phyloP scores from a whole-genome alignment of 371 early-diverging fungal genomes.

The Zychaea mexicana region DNA sequence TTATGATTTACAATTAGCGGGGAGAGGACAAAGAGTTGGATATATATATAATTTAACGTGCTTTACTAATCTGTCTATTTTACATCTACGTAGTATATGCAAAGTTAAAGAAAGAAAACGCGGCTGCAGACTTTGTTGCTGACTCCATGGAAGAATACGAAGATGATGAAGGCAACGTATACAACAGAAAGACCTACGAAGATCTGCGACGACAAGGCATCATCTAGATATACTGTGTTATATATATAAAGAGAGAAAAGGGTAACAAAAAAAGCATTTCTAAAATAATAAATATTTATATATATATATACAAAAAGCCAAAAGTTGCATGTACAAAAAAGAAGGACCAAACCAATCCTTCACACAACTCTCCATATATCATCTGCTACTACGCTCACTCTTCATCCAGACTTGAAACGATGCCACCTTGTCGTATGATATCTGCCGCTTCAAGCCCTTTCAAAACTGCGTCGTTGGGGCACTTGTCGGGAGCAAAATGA shows the following conservation, averaged over 20 bases:
- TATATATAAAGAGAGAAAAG: not conserved
- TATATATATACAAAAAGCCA: not conserved
- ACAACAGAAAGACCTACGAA: slow-evolving; percentile 97
- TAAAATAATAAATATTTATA: not conserved
- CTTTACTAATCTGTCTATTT: slow-evolving; percentile 5
- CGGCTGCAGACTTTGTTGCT: slow-evolving; percentile 65
- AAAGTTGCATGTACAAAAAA: not conserved
- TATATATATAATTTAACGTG: no score
- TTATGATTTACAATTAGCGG: no score
- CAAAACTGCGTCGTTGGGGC: slow-evolving; percentile 56
- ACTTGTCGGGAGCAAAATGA: slow-evolving; percentile 67
- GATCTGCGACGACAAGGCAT: slow-evolving; percentile 93
- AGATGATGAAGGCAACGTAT: slow-evolving; percentile 96
- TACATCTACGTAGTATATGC: slow-evolving; percentile 71
- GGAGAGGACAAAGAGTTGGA: no score
- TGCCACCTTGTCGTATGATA: slow-evolving; percentile 26
- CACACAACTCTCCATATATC: not conserved
- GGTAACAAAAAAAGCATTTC: not conserved
- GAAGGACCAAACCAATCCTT: no score
- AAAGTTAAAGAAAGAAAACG: slow-evolving; percentile 70
- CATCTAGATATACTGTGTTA: slow-evolving; percentile 45
- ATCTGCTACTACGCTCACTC: not conserved
- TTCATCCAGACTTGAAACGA: slow-evolving; percentile 20
- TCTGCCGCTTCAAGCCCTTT: slow-evolving; percentile 43
- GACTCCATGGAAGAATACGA: slow-evolving; percentile 95